Evolutionary conservation across 2,329 filamentous ascomycete species (phyloP), one percentile per base, ranked within the genome.

Genomic region (Hypoxylon sp.): DNA sequence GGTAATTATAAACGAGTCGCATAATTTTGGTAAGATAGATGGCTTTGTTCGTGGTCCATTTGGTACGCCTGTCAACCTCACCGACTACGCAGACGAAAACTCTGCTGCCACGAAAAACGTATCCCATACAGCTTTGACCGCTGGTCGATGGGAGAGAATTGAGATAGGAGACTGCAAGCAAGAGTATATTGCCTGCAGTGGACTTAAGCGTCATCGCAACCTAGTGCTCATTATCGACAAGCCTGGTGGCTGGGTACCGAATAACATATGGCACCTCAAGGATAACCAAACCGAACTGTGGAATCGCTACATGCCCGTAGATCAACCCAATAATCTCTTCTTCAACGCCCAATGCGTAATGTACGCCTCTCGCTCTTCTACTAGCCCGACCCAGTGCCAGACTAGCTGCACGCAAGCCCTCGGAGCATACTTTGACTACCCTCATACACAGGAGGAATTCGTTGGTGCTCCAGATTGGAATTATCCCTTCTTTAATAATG

Each of bases 191-290:
- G 11, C 19, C 4, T 73, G 72, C 29, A 29, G 37, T 14, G 72
- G 73, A 2, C 44, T 74, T 5, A 68, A 66, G 10, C 5, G 52
- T 3, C 35, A 73, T 52, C 54, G 62, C 3, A 53, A 63, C 35
- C 3, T 74, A 5, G 46, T 73, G 50, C 19, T 74, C 9, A 57
- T 74, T 1, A 35, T 60, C 37, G 63, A 73, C 26, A 60, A 69
- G 19, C 63, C 71, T 9, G 58, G 39, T 10, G 74, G 73, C 13
- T 75, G 74, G 74, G 39, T 61, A 26, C 68, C 70, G 59, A 51
- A 68, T 46, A 65, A 74, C 1, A 70, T 70, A 17, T 75, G 70
- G 72, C 68, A 71, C 31, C 70, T 74, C 3, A 37, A 4, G 13
- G 51, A 65, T 9, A 70, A 65, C 11, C 61, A 73, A 53, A 67